Base-by-base conservation (phyloP, 345 rosid species). In the Hibiscus mutabilis region DNA sequence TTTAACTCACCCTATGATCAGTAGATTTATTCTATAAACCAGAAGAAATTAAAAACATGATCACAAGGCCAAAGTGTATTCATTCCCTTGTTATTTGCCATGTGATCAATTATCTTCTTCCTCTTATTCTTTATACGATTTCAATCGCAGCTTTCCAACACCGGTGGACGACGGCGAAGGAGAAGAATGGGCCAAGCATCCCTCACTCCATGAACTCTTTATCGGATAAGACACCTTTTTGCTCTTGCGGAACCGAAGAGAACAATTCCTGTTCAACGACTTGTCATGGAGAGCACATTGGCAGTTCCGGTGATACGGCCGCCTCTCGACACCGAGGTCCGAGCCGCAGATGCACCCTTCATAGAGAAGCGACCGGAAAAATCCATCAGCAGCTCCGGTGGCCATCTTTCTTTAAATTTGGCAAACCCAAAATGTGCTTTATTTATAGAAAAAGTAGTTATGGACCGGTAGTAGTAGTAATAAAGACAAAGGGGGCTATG, bases 241-340 rank as follows among this genome's bases (percentile, higher is more conserved):
- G 61, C 67, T 60, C 40, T 79, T 77, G 0, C 78, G 75, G 61
- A 64, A 25, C 9, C 64, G 59, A 7, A 76, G 71, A 7, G 73
- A 69, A 4, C 86, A 81, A 19, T 44, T 55, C 58, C 80, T 80
- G 0, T 57, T 46, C 59, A 3, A 55, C 0, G 81, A 71, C 51
- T 71, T 82, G 22, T 58, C 69, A 44, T 87, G 91, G 22, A 87
- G 82, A 2, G 91, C 90, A 13, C 94, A 89, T 3, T 80, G 27
- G 55, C 94, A 89, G 51, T 89, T 82, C n/a, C 85, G 86, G 70
- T 87, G 93, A 69, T 89, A 89, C 10, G 91, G 93, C 33, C 96
- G 87, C 5, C 90, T 78, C 31, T 83, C 89, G 4, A 84, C 70
- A 29, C 76, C 75, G 13, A 74, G 24, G 57, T 88, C 88, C 3